A percentile compares a stretch with the other conserved stretches of the same genome.
These are phyloP conservation scores for Arachis hypogaea DNA, from an alignment of 306 rosid species.

Conservation along the genomic window DNA sequence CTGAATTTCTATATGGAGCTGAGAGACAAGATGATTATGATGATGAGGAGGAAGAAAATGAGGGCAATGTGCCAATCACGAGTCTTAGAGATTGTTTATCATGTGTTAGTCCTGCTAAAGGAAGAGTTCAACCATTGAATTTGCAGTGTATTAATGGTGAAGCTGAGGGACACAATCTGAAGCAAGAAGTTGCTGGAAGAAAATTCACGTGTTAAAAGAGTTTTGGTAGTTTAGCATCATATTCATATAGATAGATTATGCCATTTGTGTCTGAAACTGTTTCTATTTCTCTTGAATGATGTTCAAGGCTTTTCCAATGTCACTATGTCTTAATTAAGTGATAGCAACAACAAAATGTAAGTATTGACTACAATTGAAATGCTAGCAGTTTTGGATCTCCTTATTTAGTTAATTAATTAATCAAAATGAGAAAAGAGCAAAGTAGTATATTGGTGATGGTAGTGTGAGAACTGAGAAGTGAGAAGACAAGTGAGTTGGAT, in stretches of 20 bases:
- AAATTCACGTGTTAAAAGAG: constrained; percentile 34
- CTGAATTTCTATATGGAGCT: constrained; percentile 43
- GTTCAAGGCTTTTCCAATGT: background rate
- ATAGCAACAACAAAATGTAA: constrained; percentile 30
- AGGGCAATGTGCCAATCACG: constrained; percentile 43
- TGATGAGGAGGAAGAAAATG: constrained; percentile 32
- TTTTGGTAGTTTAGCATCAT: constrained; percentile 38
- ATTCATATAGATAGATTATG: constrained; percentile 16
- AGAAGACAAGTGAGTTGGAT: too few species aligned
- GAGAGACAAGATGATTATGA: constrained; percentile 46
- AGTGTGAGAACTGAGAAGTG: too few species aligned
- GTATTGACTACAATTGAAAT: constrained; percentile 2
- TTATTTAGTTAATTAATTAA: too few species aligned
- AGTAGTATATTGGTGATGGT: too few species aligned
- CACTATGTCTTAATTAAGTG: background rate
- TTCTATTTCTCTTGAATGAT: constrained; percentile 32
- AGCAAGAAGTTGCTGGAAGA: constrained; percentile 39
- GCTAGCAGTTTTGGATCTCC: constrained; percentile 20
- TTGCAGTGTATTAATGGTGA: constrained; percentile 39
- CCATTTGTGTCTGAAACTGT: constrained; percentile 19
- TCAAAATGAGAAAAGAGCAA: too few species aligned
- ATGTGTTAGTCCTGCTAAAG: constrained; percentile 47
- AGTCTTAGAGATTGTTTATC: constrained; percentile 47
- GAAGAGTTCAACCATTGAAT: constrained; percentile 37
- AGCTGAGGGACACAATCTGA: constrained; percentile 45